A percentile compares a stretch with the other conserved stretches of the same genome.
Conservation (phyloP, 805 yeast species). For the Candida sphagnicola region DNA sequence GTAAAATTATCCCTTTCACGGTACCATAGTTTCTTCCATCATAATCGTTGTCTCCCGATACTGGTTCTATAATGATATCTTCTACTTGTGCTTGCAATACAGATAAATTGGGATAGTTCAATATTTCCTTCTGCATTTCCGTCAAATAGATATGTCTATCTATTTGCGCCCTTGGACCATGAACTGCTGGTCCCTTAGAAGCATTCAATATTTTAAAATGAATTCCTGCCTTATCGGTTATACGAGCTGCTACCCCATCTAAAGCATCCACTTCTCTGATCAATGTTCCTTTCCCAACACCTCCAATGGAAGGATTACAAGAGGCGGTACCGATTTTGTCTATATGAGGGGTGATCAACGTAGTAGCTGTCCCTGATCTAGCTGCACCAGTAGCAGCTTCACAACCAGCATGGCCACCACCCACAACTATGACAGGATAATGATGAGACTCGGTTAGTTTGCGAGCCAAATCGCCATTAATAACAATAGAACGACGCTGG, state of each 20-base stretch:
- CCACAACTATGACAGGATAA: conserved; percentile 79
- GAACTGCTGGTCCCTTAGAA: conserved; percentile 92
- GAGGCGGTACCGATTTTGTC: conserved; percentile 88
- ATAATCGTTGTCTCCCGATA: conserved; percentile 15
- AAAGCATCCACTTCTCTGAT: conserved; percentile 92
- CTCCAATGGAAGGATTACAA: conserved; percentile 98
- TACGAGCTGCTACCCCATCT: conserved; percentile 83
- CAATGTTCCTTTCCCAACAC: conserved; percentile 95
- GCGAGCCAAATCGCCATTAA: conserved; percentile 38
- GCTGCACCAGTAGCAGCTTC: conserved; percentile 97
- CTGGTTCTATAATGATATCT: conserved; percentile 66
- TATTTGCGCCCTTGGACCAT: conserved; percentile 98
- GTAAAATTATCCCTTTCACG: conserved; percentile 70
- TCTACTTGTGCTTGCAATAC: conserved; percentile 75
- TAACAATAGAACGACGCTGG: conserved; percentile 13
- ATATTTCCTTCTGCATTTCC: conserved; percentile 73
- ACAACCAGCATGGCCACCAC: conserved; percentile 99
- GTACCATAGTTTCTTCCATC: conserved; percentile 41
- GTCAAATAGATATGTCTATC: conserved; percentile 74
- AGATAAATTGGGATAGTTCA: conserved; percentile 50
- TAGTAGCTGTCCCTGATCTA: conserved; percentile 67
- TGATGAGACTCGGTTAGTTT: too few species aligned
- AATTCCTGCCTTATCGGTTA: conserved; percentile 92
- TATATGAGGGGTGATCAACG: conserved; percentile 72
- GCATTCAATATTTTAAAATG: conserved; percentile 84